Evolutionary conservation across 2,329 filamentous ascomycete genomes (phyloP), one percentile per base, ranked within the genome.

Genomic region (Ophiostoma piceae): DNA sequence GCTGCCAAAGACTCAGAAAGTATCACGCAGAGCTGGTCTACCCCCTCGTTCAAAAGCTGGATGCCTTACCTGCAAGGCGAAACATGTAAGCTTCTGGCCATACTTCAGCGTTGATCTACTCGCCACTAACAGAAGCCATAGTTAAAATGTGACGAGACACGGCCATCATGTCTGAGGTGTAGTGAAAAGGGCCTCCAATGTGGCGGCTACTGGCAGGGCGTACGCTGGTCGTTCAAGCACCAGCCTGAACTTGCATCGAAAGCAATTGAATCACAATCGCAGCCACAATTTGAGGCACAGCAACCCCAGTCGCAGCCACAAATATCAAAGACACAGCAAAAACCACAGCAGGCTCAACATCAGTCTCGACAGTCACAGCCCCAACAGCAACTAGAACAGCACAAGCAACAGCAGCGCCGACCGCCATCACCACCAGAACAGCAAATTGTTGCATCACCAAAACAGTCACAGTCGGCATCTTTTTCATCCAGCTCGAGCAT

Each of bases 21-120:
- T 32, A 47, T 66, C 65, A 43, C 65, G 65, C 22, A 66, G 65
- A 66, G 65, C 65, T 66, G 65, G 65, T 66, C 65, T 66, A 29
- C 65, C 65, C 65, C 65, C 65, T 66, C 65, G 65, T 66, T 66
- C 65, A 14, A 66, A 66, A 66, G 65, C 65, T 6, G 65, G 65
- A 43, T 66, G 65, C 65, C 39, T 66, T 41, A 66, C 65, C 3
- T 66, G 65, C 22, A 66, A 66, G 65, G 65, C 65, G 29, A 66
- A 66, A 22, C 65, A 66, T 47, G 65, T 66, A 12, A 29, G 65
- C 43, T 14, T 1, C 2, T 32, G 16, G 22, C 3, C 64, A 65
- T 9, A 5, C n/a, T 7, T 3, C 2, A 41, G 12, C 19, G 19
- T 12, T 11, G 22, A 5, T 1, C 29, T 19, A 29, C 7, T 22